Percentiles rank a stretch among this genome's conserved stretches.
These are phyloP conservation scores for Chlorophyllum brunneum DNA, from an alignment of 768 basidiomycete genomes.

Conservation along the genomic window DNA sequence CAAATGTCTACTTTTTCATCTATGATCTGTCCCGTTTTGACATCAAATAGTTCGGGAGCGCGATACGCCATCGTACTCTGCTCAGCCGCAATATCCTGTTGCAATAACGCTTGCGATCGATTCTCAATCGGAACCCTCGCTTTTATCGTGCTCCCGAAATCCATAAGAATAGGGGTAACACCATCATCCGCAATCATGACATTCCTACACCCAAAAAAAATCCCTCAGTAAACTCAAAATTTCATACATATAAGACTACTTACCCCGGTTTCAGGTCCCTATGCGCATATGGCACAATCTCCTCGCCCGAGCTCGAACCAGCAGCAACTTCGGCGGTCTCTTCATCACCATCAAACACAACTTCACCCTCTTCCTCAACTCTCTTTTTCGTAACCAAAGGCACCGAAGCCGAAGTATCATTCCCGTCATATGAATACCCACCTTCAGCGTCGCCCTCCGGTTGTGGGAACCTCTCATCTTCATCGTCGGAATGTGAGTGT, in stretches of 20 bases:
- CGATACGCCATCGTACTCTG: conserved; percentile 99
- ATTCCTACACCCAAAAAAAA: conserved; percentile 50
- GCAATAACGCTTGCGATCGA: conserved; percentile 81
- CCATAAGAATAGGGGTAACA: conserved; percentile 88
- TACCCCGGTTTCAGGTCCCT: conserved; percentile 96
- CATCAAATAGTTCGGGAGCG: conserved; percentile 96
- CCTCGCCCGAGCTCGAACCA: conserved; percentile 29
- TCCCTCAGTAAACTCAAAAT: not conserved
- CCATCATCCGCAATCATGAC: conserved; percentile 97
- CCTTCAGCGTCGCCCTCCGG: conserved; percentile 72
- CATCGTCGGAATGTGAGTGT: conserved; percentile 31
- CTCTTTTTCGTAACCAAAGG: conserved; percentile 59
- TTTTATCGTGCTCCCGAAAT: conserved; percentile 89
- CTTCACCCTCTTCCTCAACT: conserved; percentile 50
- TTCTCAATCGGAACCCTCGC: conserved; percentile 81
- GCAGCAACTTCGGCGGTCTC: conserved; percentile 48
- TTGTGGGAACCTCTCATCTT: conserved; percentile 69
- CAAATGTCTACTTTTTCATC: conserved; percentile 98
- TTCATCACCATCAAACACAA: conserved; percentile 80
- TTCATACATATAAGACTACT: conserved; percentile 24
- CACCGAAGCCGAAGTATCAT: conserved; percentile 29
- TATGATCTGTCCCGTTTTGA: conserved; percentile 81
- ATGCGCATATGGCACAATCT: conserved; percentile 89
- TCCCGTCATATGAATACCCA: conserved; percentile 64
- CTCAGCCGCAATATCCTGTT: conserved; percentile 97